Base-by-base conservation (phyloP, 2,329 filamentous ascomycete genomes). In the Penicillium sp. region DNA sequence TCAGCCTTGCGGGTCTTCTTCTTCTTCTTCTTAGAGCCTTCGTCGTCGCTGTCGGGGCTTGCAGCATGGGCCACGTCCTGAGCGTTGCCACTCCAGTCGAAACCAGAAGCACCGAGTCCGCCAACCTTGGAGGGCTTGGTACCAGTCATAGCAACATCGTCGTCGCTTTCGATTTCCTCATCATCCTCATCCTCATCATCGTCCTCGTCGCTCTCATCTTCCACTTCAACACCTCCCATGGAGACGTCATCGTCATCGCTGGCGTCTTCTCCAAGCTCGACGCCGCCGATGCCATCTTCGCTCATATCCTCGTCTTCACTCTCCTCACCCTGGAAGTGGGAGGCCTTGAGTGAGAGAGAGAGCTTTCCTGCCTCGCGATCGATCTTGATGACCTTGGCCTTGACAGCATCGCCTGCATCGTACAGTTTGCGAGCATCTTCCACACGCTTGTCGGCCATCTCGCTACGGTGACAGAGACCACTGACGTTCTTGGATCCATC, bases 291-390 rank as follows among this genome's bases (percentile, higher is more conserved):
- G 7, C 67, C 68, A 56, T 68, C 63, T 7, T 73, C 63, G 26
- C 67, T 69, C 29, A 78, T 76, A 68, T 81, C 43, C 75, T 82
- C 67, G 35, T 60, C 65, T 33, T 70, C 67, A 6, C 81, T 80
- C 1, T 80, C 81, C 25, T 77, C 77, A 51, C 85, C 81, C 55
- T 87, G 85, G 67, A 99, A 93, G 68, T 96, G 91, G 9, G 91
- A 95, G 35, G 94, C 91, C 76, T 97, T 99, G 57, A 99, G 79
- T 1, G 92, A 91, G 66, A 99, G 91, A 65, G 85, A 96, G 65
- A 99, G 88, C 65, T 89, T 87, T 71, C 87, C 87, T 73, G 89
- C 89, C 62, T 87, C 81, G 4, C 77, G 67, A 63, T 97, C 88
- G 47, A 99, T 79, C 66, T 88, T 89, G 49, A 97, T 74, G 15